Evolutionary conservation across 2,329 filamentous ascomycete species (phyloP).

Genomic region (Alternaria brassicicola): DNA sequence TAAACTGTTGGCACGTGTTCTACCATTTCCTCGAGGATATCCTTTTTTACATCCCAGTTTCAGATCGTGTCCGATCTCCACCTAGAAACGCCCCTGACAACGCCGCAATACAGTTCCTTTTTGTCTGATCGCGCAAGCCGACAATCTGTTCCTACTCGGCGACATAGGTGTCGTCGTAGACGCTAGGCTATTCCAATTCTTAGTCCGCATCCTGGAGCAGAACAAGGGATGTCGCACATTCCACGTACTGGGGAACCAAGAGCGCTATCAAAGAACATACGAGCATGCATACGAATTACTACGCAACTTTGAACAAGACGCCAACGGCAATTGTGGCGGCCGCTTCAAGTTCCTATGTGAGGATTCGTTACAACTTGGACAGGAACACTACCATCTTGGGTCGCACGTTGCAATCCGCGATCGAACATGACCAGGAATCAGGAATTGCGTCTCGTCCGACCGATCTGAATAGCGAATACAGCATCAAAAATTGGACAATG

Average conservation of each 20-base stretch:
- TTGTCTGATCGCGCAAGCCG: constrained; percentile 7
- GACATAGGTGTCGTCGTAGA: constrained; percentile 25
- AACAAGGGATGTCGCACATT: too few relatives aligned
- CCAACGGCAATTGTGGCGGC: too few relatives aligned
- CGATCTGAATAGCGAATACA: constrained; percentile 24
- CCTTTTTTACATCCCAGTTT: constrained; percentile 19
- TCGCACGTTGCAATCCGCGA: constrained; percentile 25
- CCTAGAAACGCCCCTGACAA: constrained; percentile 20
- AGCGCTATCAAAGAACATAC: too few relatives aligned
- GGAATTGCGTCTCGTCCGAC: constrained; percentile 12
- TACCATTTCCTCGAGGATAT: background rate
- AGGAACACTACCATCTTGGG: too few relatives aligned
- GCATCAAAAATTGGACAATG: constrained; percentile 47
- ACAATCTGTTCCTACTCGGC: constrained; percentile 22
- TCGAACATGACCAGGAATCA: constrained; percentile 7
- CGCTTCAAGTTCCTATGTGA: too few relatives aligned
- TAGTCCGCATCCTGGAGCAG: constrained; percentile 9
- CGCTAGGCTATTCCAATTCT: constrained; percentile 7
- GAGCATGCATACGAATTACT: too few relatives aligned
- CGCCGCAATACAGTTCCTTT: constrained; percentile 18
- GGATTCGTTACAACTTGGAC: too few relatives aligned
- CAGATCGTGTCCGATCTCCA: constrained; percentile 33
- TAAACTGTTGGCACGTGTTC: background rate
- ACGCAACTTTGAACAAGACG: too few relatives aligned
- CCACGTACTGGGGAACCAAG: too few relatives aligned